Evolutionary conservation across 192 early-diverging fungal genomes (phyloP), one percentile per base, ranked within the genome.

Genomic region (Polychytrium aggregatum): DNA sequence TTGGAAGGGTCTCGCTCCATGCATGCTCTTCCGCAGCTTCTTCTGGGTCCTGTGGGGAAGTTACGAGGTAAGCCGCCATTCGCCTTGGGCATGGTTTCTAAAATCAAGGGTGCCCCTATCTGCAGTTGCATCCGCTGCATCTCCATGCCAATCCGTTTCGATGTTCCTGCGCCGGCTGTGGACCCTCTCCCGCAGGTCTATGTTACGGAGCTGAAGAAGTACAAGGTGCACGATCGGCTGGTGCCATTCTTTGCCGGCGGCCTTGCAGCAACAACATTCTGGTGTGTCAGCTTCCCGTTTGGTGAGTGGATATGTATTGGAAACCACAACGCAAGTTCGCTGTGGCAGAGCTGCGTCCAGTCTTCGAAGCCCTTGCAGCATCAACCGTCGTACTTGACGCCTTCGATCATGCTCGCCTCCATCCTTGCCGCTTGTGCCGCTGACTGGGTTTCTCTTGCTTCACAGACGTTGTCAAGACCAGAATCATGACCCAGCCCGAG

Each of bases 401-500:
- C 11, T n/a, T n/a, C n/a, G n/a, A n/a, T n/a, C n/a, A n/a, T n/a
- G n/a, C n/a, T n/a, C n/a, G n/a, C n/a, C n/a, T n/a, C n/a, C n/a
- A n/a, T n/a, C n/a, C n/a, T n/a, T n/a, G n/a, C n/a, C n/a, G n/a
- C n/a, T n/a, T n/a, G n/a, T n/a, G n/a, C n/a, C n/a, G n/a, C n/a
- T n/a, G n/a, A n/a, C n/a, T n/a, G n/a, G n/a, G n/a, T n/a, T n/a
- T n/a, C n/a, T n/a, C n/a, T n/a, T n/a, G n/a, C n/a, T n/a, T n/a
- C n/a, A n/a, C 36, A 78, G 86, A 98, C 64, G 79, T 90, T 0
- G 81, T 92, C 39, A 98, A 98, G 61, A 95, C 92, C 56, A 73
- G 82, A 16, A 86, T 86, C 50, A 95, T 95, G 94, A 86, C 87
- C 0, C 90, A 91, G 52, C 82, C 85, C 0, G 83, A 86, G 57